Conservation (phyloP, 768 basidiomycete genomes). For the Boletus reticuloceps region DNA sequence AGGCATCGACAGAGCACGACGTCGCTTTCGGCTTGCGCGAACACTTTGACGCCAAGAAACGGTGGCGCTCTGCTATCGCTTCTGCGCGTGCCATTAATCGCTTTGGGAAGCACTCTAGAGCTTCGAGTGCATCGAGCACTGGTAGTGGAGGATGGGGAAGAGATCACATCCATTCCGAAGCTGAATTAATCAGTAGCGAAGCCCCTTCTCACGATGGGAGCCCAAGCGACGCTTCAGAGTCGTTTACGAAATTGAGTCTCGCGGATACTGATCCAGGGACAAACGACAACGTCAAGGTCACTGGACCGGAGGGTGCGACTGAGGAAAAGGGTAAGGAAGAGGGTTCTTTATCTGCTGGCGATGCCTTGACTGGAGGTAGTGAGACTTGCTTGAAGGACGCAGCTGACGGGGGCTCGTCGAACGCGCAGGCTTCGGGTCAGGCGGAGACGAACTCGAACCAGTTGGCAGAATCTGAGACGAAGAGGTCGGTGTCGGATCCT, state of each 20-base stretch:
- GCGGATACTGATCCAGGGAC: constrained; percentile 35
- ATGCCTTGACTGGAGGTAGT: constrained; percentile 21
- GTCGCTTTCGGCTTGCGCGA: constrained; percentile 70
- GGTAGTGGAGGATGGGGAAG: constrained; percentile 39
- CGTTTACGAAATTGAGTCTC: constrained; percentile 27
- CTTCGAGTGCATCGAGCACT: constrained; percentile 26
- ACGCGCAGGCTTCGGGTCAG: background rate
- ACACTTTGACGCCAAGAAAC: constrained; percentile 73
- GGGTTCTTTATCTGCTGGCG: constrained; percentile 15
- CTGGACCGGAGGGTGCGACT: constrained; percentile 24
- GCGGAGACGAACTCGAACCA: background rate
- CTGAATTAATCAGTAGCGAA: constrained; percentile 31
- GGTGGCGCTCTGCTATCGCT: constrained; percentile 71
- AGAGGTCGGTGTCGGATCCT: background rate
- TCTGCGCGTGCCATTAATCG: constrained; percentile 42
- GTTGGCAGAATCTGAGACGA: constrained; percentile 2
- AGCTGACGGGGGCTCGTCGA: background rate
- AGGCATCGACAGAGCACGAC: constrained; percentile 70
- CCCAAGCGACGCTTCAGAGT: constrained; percentile 18
- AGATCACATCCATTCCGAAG: constrained; percentile 25
- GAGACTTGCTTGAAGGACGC: constrained; percentile 14
- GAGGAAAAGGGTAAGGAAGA: constrained; percentile 24
- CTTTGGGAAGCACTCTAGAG: constrained; percentile 26
- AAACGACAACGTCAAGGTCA: constrained; percentile 43
- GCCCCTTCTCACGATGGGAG: constrained; percentile 34